Evolutionary conservation across 768 basidiomycete genomes (phyloP), one percentile per base, ranked within the genome.

Genomic region (Floccularia luteovirens): DNA sequence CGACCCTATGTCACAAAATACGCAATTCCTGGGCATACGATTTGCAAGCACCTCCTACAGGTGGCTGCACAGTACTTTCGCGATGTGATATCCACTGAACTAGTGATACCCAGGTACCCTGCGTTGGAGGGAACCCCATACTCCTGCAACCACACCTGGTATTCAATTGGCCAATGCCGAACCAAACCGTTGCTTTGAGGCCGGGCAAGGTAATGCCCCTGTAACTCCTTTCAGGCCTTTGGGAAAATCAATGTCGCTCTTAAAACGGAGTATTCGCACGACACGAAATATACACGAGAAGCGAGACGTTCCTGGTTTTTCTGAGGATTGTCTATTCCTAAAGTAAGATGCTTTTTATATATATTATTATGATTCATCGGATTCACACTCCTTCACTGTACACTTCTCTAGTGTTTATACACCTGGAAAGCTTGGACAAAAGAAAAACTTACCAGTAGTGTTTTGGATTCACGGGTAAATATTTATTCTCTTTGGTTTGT

Each of bases 31-130:
- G 7, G 66, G 66, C 0, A 60, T 74, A 31, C 62, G 74, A 5
- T 77, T 69, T 53, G 74, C 75, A n/a, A 8, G 70, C 69, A n/a
- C 56, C 71, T 20, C 74, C 75, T 2, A 44, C 62, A 22, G 72
- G 72, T 69, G 19, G n/a, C n/a, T n/a, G n/a, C n/a, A n/a, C n/a
- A n/a, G n/a, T n/a, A n/a, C n/a, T 28, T 28, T 28, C 27, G 8
- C 27, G 27, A 28, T 8, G 14, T 8, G 14, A 28, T 28, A 8
- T 28, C 14, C 27, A 28, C 14, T 28, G 27, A 28, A 28, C 27
- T 28, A 28, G 14, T 28, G 14, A 28, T 28, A 14, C 16, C 20
- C 16, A 62, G 64, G 58, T n/a, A 44, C 38, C 20, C 47, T 60
- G 16, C 60, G 64, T 16, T 66, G 58, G 52, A 42, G 49, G 32